Evolutionary conservation across 2,329 filamentous ascomycete genomes (phyloP).

Genomic region (Lachnellula cervina): DNA sequence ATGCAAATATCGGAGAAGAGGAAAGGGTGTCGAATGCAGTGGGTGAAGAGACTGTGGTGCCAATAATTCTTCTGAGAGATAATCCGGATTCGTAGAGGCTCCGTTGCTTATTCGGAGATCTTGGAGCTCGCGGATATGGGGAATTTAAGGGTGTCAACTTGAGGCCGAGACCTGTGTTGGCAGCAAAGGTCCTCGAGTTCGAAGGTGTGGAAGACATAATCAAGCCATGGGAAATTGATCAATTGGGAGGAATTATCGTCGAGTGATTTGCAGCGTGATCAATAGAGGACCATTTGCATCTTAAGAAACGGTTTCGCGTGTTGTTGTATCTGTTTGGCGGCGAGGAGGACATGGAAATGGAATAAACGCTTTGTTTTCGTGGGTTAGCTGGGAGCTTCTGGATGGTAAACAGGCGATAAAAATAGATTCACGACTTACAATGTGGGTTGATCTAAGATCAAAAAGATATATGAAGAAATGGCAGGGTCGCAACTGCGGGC

Average conservation of each 20-base stretch:
- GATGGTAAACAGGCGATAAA: not conserved
- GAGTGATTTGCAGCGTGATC: not conserved
- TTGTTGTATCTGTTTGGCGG: conserved; percentile 3
- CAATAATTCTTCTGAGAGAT: conserved; percentile 78
- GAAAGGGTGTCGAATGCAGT: conserved; percentile 81
- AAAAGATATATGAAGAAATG: conserved; percentile 6
- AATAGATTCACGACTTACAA: not conserved
- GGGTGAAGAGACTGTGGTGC: conserved; percentile 79
- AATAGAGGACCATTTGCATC: conserved; percentile 6
- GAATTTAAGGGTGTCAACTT: conserved; percentile 75
- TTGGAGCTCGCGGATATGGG: conserved; percentile 58
- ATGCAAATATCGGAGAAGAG: conserved; percentile 69
- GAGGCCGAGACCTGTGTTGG: conserved; percentile 36
- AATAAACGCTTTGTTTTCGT: conserved; percentile 2
- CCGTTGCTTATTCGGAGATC: conserved; percentile 53
- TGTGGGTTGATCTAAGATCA: not conserved
- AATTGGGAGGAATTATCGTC: conserved; percentile 9
- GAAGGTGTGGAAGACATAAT: conserved; percentile 33
- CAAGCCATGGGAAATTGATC: conserved; percentile 26
- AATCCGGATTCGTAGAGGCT: conserved; percentile 52
- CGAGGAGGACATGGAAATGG: conserved; percentile 12
- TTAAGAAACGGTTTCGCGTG: conserved; percentile 7
- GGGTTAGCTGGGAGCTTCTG: not conserved
- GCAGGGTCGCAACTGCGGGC: not conserved
- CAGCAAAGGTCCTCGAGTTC: conserved; percentile 28